Percentiles rank a stretch among this genome's conserved stretches.
These are phyloP conservation scores for Bolboschoenus planiculmis DNA, from an alignment of 176 grass and related monocot species.

Conservation along the genomic window DNA sequence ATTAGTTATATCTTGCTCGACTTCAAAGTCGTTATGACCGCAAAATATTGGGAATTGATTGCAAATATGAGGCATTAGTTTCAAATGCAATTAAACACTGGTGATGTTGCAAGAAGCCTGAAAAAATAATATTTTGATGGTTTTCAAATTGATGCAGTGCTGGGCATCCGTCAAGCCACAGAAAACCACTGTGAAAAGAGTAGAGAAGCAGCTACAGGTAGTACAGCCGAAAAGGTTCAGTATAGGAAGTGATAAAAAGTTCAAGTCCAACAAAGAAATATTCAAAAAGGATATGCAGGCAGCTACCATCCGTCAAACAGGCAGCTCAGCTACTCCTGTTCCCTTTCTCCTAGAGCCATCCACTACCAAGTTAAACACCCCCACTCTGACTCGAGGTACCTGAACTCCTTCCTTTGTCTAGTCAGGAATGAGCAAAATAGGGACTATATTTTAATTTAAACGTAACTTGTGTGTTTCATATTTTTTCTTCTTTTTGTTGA, in stretches of 20 bases:
- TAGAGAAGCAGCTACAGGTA: neutral
- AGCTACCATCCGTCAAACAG: constrained; percentile 38
- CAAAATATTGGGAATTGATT: neutral
- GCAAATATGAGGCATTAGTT: neutral
- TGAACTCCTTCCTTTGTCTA: constrained; percentile 12
- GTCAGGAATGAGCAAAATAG: constrained; percentile 3
- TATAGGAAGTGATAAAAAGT: constrained; percentile 54
- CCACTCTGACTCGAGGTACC: constrained; percentile 40
- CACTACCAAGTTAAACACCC: constrained; percentile 31
- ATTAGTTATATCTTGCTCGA: neutral
- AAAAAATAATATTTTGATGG: neutral
- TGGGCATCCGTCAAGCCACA: constrained; percentile 61
- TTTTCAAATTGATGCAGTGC: constrained; percentile 35
- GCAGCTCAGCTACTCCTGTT: constrained; percentile 11
- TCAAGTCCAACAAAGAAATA: constrained; percentile 68
- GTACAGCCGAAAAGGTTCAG: constrained; percentile 50
- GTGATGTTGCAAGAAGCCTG: neutral
- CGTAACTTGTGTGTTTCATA: neutral
- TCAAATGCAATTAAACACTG: neutral
- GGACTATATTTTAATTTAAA: neutral
- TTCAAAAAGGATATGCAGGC: constrained; percentile 65
- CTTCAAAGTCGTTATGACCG: neutral
- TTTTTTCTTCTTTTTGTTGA: neutral
- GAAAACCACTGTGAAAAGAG: constrained; percentile 92
- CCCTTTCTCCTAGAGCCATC: constrained; percentile 42